Evolutionary conservation across 2,329 filamentous ascomycete genomes (phyloP).

Genomic region (Colletotrichum gigasporum): DNA sequence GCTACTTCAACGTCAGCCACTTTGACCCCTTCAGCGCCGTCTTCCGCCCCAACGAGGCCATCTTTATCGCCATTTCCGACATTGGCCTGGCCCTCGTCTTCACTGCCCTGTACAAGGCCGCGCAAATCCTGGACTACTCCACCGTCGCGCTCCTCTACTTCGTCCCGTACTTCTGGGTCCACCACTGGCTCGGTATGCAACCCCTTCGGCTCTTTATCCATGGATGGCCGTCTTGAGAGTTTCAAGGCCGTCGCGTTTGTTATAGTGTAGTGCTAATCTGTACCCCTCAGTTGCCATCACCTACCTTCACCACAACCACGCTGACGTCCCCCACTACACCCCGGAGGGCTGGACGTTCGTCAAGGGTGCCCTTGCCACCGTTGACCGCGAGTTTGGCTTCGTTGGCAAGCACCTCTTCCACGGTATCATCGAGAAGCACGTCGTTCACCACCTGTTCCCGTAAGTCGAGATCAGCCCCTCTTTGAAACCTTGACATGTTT

Average conservation of each 20-base stretch:
- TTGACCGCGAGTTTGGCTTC: constrained; percentile 71
- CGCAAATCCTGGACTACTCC: constrained; percentile 62
- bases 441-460: constrained; percentile 70
- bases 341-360: constrained; percentile 68
- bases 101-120: constrained; percentile 60
- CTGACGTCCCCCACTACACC: constrained; percentile 60
- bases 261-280: background rate
- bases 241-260: background rate
- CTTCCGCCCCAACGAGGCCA: constrained; percentile 66
- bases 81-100: constrained; percentile 64
- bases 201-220: background rate
- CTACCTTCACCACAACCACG: constrained; percentile 78
- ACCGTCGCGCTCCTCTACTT: constrained; percentile 68
- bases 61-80: constrained; percentile 67
- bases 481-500: background rate
- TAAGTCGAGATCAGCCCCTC: constrained; percentile 38
- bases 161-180: constrained; percentile 74
- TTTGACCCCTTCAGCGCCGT: constrained; percentile 70
- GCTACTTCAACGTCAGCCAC: constrained; percentile 61
- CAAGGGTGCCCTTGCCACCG: constrained; percentile 67
- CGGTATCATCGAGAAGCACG: constrained; percentile 68
- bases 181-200: constrained; percentile 72
- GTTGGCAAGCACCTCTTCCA: constrained; percentile 71
- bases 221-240: background rate
- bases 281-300: constrained; percentile 71